phyloP scores from a whole-genome alignment of 495 filamentous ascomycete genomes.

The Mytilinidion resinicola region DNA sequence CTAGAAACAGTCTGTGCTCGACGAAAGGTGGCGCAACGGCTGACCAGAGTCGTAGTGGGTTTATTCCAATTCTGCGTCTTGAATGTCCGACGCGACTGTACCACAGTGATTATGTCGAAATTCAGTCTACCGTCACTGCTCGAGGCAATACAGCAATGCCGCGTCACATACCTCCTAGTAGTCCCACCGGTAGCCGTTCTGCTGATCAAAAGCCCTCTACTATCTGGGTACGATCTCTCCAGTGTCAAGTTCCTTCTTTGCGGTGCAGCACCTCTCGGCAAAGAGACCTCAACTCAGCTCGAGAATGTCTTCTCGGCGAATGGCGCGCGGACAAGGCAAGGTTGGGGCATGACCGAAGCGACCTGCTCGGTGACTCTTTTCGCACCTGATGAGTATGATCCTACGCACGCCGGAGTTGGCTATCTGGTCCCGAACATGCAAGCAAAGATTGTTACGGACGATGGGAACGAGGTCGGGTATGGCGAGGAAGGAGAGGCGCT shows the following conservation, averaged over 20 bases:
- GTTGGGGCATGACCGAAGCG: slow-evolving; percentile 1
- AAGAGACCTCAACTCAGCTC: neutral
- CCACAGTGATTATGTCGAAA: neutral
- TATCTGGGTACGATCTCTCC: slow-evolving; percentile 2
- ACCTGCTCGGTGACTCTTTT: neutral
- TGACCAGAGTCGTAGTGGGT: neutral
- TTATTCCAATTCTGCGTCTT: neutral
- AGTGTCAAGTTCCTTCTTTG: neutral
- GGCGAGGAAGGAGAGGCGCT: slow-evolving; percentile 1
- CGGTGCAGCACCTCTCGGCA: slow-evolving; percentile 1
- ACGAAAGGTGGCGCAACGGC: neutral
- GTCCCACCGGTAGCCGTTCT: neutral
- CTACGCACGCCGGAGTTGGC: neutral
- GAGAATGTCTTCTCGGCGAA: neutral
- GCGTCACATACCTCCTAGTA: neutral
- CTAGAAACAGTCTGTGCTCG: neutral
- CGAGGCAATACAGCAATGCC: neutral
- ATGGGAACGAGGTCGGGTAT: neutral
- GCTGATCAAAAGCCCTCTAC: neutral
- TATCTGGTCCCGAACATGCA: slow-evolving; percentile 2
- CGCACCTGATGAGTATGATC: neutral
- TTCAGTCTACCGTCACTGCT: neutral
- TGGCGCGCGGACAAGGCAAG: neutral
- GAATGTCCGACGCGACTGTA: neutral
- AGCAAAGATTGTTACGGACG: neutral